Percentiles rank a stretch among this genome's conserved stretches.
phyloP scores from a whole-genome alignment of 441 rosid genomes.

The Arabidopsis hybrid region DNA sequence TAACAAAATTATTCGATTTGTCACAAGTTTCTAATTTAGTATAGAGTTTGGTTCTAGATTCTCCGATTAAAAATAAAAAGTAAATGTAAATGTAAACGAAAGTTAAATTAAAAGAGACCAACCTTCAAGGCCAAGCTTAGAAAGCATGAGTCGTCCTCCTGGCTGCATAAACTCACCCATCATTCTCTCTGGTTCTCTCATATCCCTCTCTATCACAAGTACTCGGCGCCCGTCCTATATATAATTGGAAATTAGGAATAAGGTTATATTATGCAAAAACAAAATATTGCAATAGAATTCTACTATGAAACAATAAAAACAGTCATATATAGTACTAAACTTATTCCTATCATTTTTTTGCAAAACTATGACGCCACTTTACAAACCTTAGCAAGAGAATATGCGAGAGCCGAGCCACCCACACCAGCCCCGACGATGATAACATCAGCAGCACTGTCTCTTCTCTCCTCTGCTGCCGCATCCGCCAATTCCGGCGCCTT shows the following conservation, averaged over 20 bases:
- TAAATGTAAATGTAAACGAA: neutral
- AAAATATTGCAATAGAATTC: neutral
- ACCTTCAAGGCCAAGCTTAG: constrained; percentile 64
- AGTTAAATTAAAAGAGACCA: neutral
- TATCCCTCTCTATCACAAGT: constrained; percentile 61
- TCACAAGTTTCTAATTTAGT: neutral
- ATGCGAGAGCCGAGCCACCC: constrained; percentile 77
- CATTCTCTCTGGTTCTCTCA: constrained; percentile 62
- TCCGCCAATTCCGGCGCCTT: neutral
- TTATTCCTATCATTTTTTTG: neutral
- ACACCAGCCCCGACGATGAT: constrained; percentile 80
- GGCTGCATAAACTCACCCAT: constrained; percentile 66
- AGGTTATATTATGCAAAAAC: neutral
- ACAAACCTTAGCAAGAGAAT: constrained; percentile 67
- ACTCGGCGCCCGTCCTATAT: constrained; percentile 60
- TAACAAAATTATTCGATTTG: neutral
- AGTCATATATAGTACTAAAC: neutral
- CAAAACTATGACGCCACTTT: neutral
- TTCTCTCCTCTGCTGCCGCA: neutral
- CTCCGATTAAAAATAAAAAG: neutral
- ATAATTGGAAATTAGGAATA: neutral
- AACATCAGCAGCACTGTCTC: constrained; percentile 49
- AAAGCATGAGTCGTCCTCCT: constrained; percentile 58
- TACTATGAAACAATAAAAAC: neutral
- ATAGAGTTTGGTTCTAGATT: neutral